Conservation (phyloP, 208 protist species). For the Plasmodiophora brassicae region DNA sequence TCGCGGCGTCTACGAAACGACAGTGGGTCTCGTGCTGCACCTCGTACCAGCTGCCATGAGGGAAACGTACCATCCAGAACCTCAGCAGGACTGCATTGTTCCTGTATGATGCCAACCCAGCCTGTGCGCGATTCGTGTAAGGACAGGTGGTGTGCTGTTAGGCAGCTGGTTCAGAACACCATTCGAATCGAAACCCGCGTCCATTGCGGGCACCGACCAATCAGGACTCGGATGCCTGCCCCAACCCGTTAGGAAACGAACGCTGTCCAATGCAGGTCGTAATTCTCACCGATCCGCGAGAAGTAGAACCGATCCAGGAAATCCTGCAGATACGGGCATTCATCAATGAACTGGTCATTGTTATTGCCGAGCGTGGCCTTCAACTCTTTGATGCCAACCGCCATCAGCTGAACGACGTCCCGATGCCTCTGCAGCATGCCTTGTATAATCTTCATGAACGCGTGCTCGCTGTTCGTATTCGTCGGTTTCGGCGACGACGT, state of each 20-base stretch:
- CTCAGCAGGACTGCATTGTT: background rate
- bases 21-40: background rate
- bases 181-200: background rate
- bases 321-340: slow-evolving; percentile 22
- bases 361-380: background rate
- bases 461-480: background rate
- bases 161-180: background rate
- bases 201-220: background rate
- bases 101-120: slow-evolving; percentile 12
- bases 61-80: background rate
- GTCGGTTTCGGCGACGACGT: background rate
- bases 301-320: slow-evolving; percentile 31
- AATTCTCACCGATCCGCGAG: slow-evolving; percentile 21
- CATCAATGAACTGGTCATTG: background rate
- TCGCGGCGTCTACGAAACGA: background rate
- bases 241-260: too few relatives aligned
- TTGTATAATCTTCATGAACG: background rate
- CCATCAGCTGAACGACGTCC: slow-evolving; percentile 20
- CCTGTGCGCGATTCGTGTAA: background rate
- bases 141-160: background rate
- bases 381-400: background rate
- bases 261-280: too few relatives aligned
- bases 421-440: slow-evolving; percentile 10
- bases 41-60: background rate
- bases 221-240: slow-evolving; percentile 31